Base-by-base conservation (phyloP, 768 basidiomycete genomes). In the Peribolospora baueri region DNA sequence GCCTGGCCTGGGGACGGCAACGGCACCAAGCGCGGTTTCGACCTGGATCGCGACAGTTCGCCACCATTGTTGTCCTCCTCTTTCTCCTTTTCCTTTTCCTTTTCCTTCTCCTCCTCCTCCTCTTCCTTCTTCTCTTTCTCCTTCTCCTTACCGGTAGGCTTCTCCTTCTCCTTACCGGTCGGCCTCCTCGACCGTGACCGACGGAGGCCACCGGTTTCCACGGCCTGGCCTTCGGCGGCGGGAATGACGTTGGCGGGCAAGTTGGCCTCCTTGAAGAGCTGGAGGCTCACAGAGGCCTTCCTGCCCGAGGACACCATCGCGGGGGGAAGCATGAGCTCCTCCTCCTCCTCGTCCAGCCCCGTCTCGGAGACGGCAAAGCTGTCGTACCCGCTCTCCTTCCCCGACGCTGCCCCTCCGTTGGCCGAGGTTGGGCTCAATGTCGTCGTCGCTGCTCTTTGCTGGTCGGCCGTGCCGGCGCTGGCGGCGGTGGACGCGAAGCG, bases 261-360 rank as follows among this genome's bases (percentile, higher is more conserved):
- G 25, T 25, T 25, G 25, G 25, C 64, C 59, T 69, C 68, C 56
- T 66, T 68, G 64, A 70, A 70, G 37, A 70, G 56, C 45, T 69
- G 67, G 62, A 70, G 63, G 7, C 67, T 67, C 52, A 70, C 64
- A 60, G 65, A 67, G 9, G 66, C 68, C 58, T 70, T 70, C 52
- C 69, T 58, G 5, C 66, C 67, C 5, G 60, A 25, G 25, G 25
- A 25, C 25, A 25, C 25, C 25, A 25, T 25, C 25, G 25, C 25
- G 25, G 25, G 25, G 25, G 25, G 25, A 1, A 25, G 25, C 25
- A 25, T 25, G 25, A 25, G 25, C 25, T 25, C 25, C 25, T 25
- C 25, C 25, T 25, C 25, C 25, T 25, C 25, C 25, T 25, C 25
- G 25, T 25, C 25, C 25, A 25, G 25, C 25, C 25, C 25, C 25